Evolutionary conservation across 2,329 filamentous ascomycete genomes (phyloP), one percentile per base, ranked within the genome.

Genomic region (Delphinella strobiligena): DNA sequence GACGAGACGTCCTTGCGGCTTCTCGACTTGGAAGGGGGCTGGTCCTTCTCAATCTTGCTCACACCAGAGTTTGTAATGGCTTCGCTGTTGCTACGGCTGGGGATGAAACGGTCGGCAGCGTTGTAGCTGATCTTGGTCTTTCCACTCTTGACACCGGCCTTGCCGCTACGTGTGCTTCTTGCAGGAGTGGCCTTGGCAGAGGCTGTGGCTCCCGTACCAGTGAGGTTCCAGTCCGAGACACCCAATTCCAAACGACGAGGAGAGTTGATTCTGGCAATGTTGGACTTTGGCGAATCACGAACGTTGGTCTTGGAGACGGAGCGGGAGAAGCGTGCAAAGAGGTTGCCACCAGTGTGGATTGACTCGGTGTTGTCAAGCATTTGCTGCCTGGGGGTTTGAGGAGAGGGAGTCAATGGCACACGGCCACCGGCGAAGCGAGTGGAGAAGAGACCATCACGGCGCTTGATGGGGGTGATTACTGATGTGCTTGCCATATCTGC

Each of bases 281-380:
- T 96, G 44, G 88, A 95, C 71, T 96, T 96, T 58, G 88, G 87
- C 2, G 89, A 95, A 58, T 91, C 83, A 37, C 83, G 81, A 61
- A 84, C 80, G 31, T 74, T 68, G 31, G 71, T 66, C 66, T 79
- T 81, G 46, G 78, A 72, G 45, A 70, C 62, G 42, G 72, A 79
- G 55, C 82, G 82, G 46, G 82, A 72, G 55, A 94, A 82, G 57
- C 87, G 81, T 45, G 83, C 72, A 48, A 84, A 75, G 43, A 93
- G 69, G 62, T 87, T 88, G 48, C 79, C 82, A 46, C 80, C 77
- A 61, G 61, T 59, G 53, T 68, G 91, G 45, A 86, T 78, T 5
- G 86, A 86, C 66, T 86, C 82, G 48, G 69, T 63, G 50, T 62
- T 55, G 61, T 51, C 59, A 64, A 62, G 57, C 63, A 63, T 60